phyloP scores from a whole-genome alignment of 768 basidiomycete species.

The Amanita fuliginea region DNA sequence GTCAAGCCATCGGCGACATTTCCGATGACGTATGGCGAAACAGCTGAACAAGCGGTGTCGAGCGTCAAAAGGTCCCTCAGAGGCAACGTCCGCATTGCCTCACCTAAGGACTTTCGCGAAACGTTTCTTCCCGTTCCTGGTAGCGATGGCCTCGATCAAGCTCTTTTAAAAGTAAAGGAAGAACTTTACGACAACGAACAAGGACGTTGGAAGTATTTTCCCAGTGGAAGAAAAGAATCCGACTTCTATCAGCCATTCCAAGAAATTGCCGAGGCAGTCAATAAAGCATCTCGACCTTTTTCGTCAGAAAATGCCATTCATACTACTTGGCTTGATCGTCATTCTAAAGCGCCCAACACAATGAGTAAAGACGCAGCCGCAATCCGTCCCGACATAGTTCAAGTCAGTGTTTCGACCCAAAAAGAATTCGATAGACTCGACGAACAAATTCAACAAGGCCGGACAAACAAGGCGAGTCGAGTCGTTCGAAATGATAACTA shows the following conservation, averaged over 20 bases:
- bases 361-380: not conserved
- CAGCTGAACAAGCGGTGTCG: not conserved
- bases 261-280: not conserved
- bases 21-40: not conserved
- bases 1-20: not conserved
- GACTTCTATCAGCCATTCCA: not conserved
- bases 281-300: not conserved
- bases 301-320: too few relatives aligned
- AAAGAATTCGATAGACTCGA: not conserved
- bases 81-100: not conserved
- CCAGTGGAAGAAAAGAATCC: not conserved
- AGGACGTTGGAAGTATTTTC: not conserved
- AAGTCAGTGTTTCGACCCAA: not conserved
- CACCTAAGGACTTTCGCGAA: not conserved
- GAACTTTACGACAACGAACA: not conserved
- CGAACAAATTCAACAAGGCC: not conserved
- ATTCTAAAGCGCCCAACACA: not conserved
- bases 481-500: not conserved
- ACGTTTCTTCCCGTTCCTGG: not conserved
- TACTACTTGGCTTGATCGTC: not conserved
- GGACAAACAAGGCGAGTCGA: not conserved
- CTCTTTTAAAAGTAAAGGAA: not conserved
- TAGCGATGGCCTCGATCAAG: not conserved
- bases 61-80: not conserved
- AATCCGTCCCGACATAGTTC: not conserved